Evolutionary conservation across 257 asterid species (phyloP).

Genomic region (Plantago major): DNA sequence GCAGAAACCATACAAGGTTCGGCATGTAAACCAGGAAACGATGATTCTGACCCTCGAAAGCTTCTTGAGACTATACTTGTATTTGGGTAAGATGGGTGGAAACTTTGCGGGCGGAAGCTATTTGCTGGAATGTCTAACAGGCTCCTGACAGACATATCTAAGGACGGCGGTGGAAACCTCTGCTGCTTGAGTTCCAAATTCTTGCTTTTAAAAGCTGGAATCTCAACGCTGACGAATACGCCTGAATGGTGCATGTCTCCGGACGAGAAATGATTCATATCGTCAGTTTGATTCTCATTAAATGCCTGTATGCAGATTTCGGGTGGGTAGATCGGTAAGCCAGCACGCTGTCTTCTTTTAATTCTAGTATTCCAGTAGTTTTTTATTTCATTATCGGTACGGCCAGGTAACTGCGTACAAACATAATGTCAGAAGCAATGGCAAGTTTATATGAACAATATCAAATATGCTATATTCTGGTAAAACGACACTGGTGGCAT

Average conservation of each 20-base stretch:
- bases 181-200: slow-evolving; percentile 37
- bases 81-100: slow-evolving; percentile 32
- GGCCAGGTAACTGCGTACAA: slow-evolving; percentile 72
- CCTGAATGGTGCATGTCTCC: slow-evolving; percentile 41
- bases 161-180: slow-evolving; percentile 30
- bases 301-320: slow-evolving; percentile 45
- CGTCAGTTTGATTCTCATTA: slow-evolving; percentile 40
- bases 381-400: slow-evolving; percentile 91
- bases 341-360: slow-evolving; percentile 76
- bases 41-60: slow-evolving; percentile 36
- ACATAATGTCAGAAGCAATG: slow-evolving; percentile 15
- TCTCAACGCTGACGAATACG: slow-evolving; percentile 34
- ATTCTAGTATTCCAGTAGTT: slow-evolving; percentile 87
- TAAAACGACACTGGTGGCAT: not conserved
- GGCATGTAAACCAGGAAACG: slow-evolving; percentile 27
- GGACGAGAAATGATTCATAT: slow-evolving; percentile 33
- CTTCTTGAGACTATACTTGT: slow-evolving; percentile 28
- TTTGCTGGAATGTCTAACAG: slow-evolving; percentile 45
- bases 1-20: slow-evolving; percentile 39
- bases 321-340: slow-evolving; percentile 69
- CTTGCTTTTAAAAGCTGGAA: slow-evolving; percentile 49
- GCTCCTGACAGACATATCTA: slow-evolving; percentile 34
- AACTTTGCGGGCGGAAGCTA: slow-evolving; percentile 35
- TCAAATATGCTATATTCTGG: no score
- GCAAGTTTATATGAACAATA: slow-evolving; percentile 10